A percentile compares a stretch with the other conserved stretches of the same genome.
Conservation (phyloP, 352 stramenopile species). For the Plasmopara muralis region DNA sequence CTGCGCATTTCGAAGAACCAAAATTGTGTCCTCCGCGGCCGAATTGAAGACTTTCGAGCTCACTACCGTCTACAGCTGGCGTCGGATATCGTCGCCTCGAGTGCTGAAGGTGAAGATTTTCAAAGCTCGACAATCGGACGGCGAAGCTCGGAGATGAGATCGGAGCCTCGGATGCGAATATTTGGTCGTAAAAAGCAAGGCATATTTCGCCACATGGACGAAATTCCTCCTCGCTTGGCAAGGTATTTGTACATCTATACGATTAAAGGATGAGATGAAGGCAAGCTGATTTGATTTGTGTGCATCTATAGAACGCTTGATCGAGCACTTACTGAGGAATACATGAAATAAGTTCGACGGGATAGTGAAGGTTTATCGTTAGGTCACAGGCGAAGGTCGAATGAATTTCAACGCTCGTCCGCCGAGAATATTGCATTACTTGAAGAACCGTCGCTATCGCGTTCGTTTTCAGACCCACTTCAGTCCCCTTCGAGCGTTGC, state of each 20-base stretch:
- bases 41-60: slow-evolving; percentile 79
- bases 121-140: slow-evolving; percentile 23
- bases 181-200: slow-evolving; percentile 62
- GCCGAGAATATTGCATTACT: slow-evolving; percentile 17
- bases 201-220: slow-evolving; percentile 55
- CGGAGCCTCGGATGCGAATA: slow-evolving; percentile 46
- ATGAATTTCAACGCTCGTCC: slow-evolving; percentile 9
- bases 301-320: slow-evolving; percentile 52
- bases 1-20: slow-evolving; percentile 52
- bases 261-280: background rate
- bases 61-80: slow-evolving; percentile 77
- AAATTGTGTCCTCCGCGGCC: slow-evolving; percentile 54
- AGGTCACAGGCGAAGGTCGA: slow-evolving; percentile 23
- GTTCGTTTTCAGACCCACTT: slow-evolving; percentile 62
- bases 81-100: slow-evolving; percentile 69
- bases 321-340: slow-evolving; percentile 55
- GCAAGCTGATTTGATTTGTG: slow-evolving; percentile 4
- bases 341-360: slow-evolving; percentile 38
- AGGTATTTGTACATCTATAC: slow-evolving; percentile 24
- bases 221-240: slow-evolving; percentile 36
- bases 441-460: slow-evolving; percentile 30
- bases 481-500: slow-evolving; percentile 38
- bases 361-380: slow-evolving; percentile 26
- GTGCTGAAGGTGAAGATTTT: slow-evolving; percentile 40
- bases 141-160: slow-evolving; percentile 33